Percentiles rank a stretch among this genome's conserved stretches.
phyloP scores from a whole-genome alignment of 495 filamentous ascomycete genomes.

The Penicillium malachiteum region DNA sequence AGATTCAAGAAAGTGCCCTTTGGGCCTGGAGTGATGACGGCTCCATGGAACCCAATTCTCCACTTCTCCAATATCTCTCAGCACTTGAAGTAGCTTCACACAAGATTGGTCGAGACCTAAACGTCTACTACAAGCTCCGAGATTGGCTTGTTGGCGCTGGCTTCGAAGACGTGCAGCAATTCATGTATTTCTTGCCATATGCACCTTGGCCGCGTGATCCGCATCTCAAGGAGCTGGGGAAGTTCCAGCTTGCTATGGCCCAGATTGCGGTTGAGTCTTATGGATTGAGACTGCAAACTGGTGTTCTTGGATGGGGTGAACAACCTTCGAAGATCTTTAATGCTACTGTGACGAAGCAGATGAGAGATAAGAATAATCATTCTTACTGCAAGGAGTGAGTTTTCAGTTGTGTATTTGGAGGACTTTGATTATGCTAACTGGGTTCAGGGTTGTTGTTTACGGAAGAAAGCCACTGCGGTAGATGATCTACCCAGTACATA shows the following conservation, averaged over 20 bases:
- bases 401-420: not conserved
- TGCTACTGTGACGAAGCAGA: constrained; percentile 20
- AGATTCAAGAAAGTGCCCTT: constrained; percentile 56
- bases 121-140: constrained; percentile 38
- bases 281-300: constrained; percentile 55
- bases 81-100: constrained; percentile 13
- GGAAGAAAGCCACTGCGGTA: constrained; percentile 1
- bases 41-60: constrained; percentile 45
- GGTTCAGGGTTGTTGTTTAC: not conserved
- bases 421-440: not conserved
- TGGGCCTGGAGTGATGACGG: constrained; percentile 49
- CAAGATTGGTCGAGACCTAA: constrained; percentile 45
- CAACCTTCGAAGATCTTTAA: constrained; percentile 20
- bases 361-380: constrained; percentile 31
- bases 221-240: constrained; percentile 63
- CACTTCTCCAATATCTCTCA: constrained; percentile 48
- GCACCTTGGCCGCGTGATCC: constrained; percentile 66
- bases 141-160: constrained; percentile 44
- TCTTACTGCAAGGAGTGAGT: constrained; percentile 20
- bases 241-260: constrained; percentile 57
- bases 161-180: constrained; percentile 58
- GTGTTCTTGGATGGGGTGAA: constrained; percentile 44
- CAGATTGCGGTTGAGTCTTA: constrained; percentile 57
- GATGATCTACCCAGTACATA: too few relatives aligned
- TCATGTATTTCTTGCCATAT: constrained; percentile 58